phyloP scores from a whole-genome alignment of 176 grass and related monocot genomes.

The Cenchrus purpureus region DNA sequence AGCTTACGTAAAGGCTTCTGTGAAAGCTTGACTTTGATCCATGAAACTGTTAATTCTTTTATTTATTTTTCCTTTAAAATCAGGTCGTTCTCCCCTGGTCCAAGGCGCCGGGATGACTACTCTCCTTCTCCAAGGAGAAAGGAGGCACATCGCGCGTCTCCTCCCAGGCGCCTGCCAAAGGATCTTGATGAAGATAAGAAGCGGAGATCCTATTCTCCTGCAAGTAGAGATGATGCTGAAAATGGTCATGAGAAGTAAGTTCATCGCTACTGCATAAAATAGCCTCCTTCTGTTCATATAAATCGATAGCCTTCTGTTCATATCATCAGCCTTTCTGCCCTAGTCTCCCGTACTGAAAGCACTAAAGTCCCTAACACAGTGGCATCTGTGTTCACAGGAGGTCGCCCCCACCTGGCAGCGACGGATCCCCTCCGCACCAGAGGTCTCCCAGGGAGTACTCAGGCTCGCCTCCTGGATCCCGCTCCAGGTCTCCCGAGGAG shows the following conservation, averaged over 20 bases:
- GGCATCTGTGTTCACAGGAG: constrained; percentile 33
- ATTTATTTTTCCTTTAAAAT: neutral
- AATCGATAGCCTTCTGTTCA: too few species aligned
- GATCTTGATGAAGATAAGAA: constrained; percentile 53
- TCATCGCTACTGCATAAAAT: too few species aligned
- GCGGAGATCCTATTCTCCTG: constrained; percentile 60
- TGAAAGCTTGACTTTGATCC: constrained; percentile 7
- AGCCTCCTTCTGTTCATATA: too few species aligned
- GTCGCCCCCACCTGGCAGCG: constrained; percentile 28
- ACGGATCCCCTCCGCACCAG: constrained; percentile 40
- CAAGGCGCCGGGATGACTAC: constrained; percentile 61
- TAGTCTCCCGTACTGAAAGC: neutral
- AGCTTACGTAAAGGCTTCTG: neutral
- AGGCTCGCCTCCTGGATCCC: constrained; percentile 58
- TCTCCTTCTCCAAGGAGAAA: constrained; percentile 67
- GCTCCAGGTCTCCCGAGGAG: constrained; percentile 62
- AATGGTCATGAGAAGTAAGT: constrained; percentile 68
- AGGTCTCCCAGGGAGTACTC: constrained; percentile 57
- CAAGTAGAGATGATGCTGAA: constrained; percentile 50
- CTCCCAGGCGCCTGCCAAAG: constrained; percentile 52
- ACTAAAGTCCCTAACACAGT: neutral
- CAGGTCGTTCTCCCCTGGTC: constrained; percentile 83
- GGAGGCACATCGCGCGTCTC: constrained; percentile 45
- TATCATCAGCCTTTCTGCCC: neutral
- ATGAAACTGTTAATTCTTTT: neutral